Evolutionary conservation across 352 stramenopile species (phyloP), one percentile per base, ranked within the genome.

Genomic region (Aphanomyces invadans): DNA sequence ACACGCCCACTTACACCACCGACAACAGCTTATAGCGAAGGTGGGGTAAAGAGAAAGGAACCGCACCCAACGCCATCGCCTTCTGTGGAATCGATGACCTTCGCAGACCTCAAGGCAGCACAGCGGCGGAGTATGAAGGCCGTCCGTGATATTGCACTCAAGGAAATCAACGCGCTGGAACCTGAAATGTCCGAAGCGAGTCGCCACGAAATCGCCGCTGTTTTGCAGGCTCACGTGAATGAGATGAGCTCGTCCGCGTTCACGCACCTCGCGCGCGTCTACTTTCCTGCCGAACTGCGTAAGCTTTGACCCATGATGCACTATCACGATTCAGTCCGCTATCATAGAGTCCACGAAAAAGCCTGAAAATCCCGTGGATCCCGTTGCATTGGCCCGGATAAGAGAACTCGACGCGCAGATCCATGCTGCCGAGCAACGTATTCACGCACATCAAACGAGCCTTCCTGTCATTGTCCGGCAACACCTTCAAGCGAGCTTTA

Each of bases 211-310:
- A 38, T 57, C 25, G 60, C 60, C 15, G 46, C 19, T n/a, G 26
- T 67, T 3, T 42, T 67, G 12, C 60, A 67, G 31, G 60, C 60
- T 32, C 52, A 59, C 21, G 60, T 67, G 19, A 67, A 67, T 25
- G 60, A 67, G 31, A 51, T 67, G 60, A 56, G 60, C 23, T 48
- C 60, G 31, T 48, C 45, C 4, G 44, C 60, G 21, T 67, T 42
- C 31, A 67, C 60, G 11, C 39, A 67, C 31, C 45, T 67, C 19
- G 52, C 33, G 19, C 60, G 60, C 11, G 10, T 56, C 19, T 67
- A 67, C 45, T 67, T 67, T 56, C 60, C 60, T 4, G 57, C 12
- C 49, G 49, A 57, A 29, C 21, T 57, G 7, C 39, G 23, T 57
- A 21, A 25, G 19, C 28, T 19, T 57, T 2, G 17, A 15, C 32